phyloP scores from a whole-genome alignment of 768 basidiomycete genomes.

The Pulveroboletus sp. region DNA sequence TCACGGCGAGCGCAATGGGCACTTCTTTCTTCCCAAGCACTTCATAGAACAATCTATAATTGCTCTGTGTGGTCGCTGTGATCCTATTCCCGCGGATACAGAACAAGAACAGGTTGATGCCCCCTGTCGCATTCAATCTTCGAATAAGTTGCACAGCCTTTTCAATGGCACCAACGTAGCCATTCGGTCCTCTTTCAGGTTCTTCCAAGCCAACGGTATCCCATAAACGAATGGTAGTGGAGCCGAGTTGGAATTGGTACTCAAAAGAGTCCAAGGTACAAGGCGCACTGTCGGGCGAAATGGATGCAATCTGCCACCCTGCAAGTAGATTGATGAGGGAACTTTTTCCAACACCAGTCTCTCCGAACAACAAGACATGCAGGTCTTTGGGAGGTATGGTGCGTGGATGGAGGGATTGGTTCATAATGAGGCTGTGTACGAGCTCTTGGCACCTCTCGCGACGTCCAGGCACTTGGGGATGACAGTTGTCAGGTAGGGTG shows the following conservation, averaged over 20 bases:
- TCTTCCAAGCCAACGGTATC: slow-evolving; percentile 34
- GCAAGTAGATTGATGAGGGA: slow-evolving; percentile 29
- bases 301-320: slow-evolving; percentile 19
- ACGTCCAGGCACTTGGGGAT: slow-evolving; percentile 20
- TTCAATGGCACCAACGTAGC: slow-evolving; percentile 26
- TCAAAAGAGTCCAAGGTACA: slow-evolving; percentile 31
- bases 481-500: slow-evolving; percentile 20
- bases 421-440: slow-evolving; percentile 16
- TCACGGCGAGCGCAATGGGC: slow-evolving; percentile 37
- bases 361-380: slow-evolving; percentile 39
- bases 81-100: slow-evolving; percentile 38
- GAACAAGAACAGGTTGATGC: slow-evolving; percentile 39
- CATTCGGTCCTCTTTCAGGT: slow-evolving; percentile 14
- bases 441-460: slow-evolving; percentile 15
- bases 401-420: slow-evolving; percentile 13
- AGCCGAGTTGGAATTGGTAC: slow-evolving; percentile 27
- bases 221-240: slow-evolving; percentile 24
- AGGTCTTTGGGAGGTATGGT: slow-evolving; percentile 18
- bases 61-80: slow-evolving; percentile 22
- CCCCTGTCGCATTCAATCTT: slow-evolving; percentile 26
- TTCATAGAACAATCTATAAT: slow-evolving; percentile 23
- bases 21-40: slow-evolving; percentile 31
- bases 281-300: slow-evolving; percentile 23
- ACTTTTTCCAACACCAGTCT: slow-evolving; percentile 26
- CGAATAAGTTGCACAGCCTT: slow-evolving; percentile 33